These are phyloP conservation scores for Hypomyces rosellus DNA, from an alignment of 2,329 filamentous ascomycete species.

Conservation along the genomic window DNA sequence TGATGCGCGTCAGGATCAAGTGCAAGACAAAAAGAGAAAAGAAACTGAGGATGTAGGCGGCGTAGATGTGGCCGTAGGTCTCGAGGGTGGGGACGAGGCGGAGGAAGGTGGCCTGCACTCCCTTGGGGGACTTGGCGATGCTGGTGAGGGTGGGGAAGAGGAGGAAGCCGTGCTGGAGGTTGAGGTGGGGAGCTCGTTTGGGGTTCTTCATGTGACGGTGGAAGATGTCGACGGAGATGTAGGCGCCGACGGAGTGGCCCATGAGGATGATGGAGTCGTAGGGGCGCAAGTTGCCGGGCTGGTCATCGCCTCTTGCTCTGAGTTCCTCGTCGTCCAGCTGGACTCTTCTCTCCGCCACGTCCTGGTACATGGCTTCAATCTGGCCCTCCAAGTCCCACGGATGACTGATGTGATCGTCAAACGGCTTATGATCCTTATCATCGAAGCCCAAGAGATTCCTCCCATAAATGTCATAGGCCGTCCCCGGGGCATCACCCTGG, in stretches of 20 bases:
- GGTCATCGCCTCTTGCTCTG: not conserved
- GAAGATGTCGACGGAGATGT: slow-evolving; percentile 64
- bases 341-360: slow-evolving; percentile 28
- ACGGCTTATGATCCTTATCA: slow-evolving; percentile 45
- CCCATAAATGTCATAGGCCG: slow-evolving; percentile 50
- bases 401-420: slow-evolving; percentile 30
- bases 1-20: slow-evolving; percentile 36
- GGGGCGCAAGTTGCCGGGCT: slow-evolving; percentile 24
- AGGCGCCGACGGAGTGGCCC: slow-evolving; percentile 69
- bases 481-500: slow-evolving; percentile 19
- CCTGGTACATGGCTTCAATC: slow-evolving; percentile 38
- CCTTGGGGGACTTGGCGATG: slow-evolving; percentile 57
- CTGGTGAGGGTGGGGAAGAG: slow-evolving; percentile 72
- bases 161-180: slow-evolving; percentile 50
- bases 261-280: slow-evolving; percentile 59
- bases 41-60: slow-evolving; percentile 37
- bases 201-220: slow-evolving; percentile 43
- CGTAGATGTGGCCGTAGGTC: slow-evolving; percentile 32
- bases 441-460: slow-evolving; percentile 54
- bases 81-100: slow-evolving; percentile 37
- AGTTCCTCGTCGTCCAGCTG: not conserved
- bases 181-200: slow-evolving; percentile 29
- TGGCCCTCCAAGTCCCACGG: slow-evolving; percentile 50
- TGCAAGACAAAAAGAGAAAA: slow-evolving; percentile 34
- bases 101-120: slow-evolving; percentile 38